phyloP scores from a whole-genome alignment of 441 rosid genomes.

The Isatis lusitanica region DNA sequence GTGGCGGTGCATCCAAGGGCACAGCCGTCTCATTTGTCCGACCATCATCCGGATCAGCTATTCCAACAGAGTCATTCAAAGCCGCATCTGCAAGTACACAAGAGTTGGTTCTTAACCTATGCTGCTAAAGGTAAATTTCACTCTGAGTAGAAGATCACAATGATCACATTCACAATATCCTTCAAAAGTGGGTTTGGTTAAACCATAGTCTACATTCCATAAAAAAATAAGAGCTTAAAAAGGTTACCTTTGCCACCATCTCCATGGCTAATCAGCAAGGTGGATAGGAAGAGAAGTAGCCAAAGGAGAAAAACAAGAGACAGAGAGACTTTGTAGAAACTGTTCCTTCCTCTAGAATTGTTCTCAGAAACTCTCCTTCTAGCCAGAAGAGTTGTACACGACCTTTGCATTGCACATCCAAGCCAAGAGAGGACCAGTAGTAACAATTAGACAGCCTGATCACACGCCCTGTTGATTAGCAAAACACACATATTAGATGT shows the following conservation, averaged over 20 bases:
- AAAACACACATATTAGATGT: constrained; percentile 4
- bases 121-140: background rate
- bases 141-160: background rate
- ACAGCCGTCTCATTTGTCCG: constrained; percentile 9
- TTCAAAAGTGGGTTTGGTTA: background rate
- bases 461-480: constrained; percentile 6
- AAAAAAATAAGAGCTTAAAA: background rate
- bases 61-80: background rate
- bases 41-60: constrained; percentile 11
- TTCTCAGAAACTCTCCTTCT: constrained; percentile 61
- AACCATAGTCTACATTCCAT: background rate
- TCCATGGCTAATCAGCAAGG: constrained; percentile 64
- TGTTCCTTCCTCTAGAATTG: constrained; percentile 39
- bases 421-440: background rate
- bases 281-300: constrained; percentile 65
- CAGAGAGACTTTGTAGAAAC: constrained; percentile 61
- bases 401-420: constrained; percentile 88
- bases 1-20: constrained; percentile 28
- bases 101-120: background rate
- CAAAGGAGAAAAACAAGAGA: constrained; percentile 70
- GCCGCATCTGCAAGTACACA: constrained; percentile 30
- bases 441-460: background rate
- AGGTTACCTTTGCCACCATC: constrained; percentile 58
- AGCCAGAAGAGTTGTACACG: constrained; percentile 65
- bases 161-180: background rate